phyloP scores from a whole-genome alignment of 495 filamentous ascomycete species.

The Chaetomium fimeti region DNA sequence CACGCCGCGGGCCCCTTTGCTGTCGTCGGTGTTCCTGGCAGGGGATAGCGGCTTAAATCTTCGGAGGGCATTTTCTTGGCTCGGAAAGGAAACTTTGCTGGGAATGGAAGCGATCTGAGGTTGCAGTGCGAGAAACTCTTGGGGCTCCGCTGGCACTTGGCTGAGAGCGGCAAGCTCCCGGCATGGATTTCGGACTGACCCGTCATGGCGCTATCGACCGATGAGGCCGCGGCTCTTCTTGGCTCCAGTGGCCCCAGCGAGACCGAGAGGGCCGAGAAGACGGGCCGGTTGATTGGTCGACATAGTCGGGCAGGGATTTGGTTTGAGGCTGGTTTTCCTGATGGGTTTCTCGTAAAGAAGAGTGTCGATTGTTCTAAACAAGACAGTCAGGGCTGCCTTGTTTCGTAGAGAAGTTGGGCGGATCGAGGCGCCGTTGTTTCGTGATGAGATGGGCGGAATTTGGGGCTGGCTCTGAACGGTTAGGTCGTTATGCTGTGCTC shows the following conservation, averaged over 20 bases:
- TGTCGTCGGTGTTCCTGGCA: slow-evolving; percentile 4
- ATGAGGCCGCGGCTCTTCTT: slow-evolving; percentile 34
- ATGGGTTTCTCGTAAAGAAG: not conserved
- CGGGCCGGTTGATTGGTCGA: not conserved
- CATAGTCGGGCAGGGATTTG: not conserved
- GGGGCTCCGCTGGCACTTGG: slow-evolving; percentile 6
- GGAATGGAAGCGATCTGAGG: slow-evolving; percentile 7
- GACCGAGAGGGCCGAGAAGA: too few relatives aligned
- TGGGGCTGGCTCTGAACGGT: not conserved
- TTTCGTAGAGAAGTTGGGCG: not conserved
- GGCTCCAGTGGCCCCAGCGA: slow-evolving; percentile 17
- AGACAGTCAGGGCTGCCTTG: not conserved
- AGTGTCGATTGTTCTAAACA: not conserved
- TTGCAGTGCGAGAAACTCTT: slow-evolving; percentile 4
- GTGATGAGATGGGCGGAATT: not conserved
- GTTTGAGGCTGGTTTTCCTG: not conserved
- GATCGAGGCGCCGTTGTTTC: not conserved
- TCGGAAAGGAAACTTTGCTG: slow-evolving; percentile 7
- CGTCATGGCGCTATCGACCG: slow-evolving; percentile 28
- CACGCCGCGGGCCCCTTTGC: not conserved
- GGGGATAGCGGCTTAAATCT: not conserved
- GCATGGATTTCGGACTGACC: slow-evolving; percentile 29
- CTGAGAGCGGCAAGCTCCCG: slow-evolving; percentile 19
- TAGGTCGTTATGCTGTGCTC: slow-evolving; percentile 3
- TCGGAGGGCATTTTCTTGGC: slow-evolving; percentile 1